Evolutionary conservation across 2,329 filamentous ascomycete species (phyloP).

Genomic region (Thermomyces lanuginosus): DNA sequence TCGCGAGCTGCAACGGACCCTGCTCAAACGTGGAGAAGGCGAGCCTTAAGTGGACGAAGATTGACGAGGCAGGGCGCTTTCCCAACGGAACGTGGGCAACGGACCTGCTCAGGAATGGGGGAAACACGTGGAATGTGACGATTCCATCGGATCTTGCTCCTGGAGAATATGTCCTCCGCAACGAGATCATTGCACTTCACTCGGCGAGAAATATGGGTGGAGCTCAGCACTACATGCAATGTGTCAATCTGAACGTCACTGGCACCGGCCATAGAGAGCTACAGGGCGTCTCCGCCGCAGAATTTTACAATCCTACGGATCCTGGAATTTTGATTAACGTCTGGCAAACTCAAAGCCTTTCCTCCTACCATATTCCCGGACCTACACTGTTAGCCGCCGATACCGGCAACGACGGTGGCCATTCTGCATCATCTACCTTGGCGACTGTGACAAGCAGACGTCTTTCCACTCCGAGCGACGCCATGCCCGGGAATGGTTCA

Average conservation of each 20-base stretch:
- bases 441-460: no score
- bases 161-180: constrained; percentile 39
- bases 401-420: no score
- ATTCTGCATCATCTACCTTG: no score
- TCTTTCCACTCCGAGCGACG: no score
- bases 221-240: constrained; percentile 41
- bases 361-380: constrained; percentile 36
- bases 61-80: constrained; percentile 39
- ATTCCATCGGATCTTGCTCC: constrained; percentile 31
- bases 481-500: no score
- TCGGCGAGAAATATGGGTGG: constrained; percentile 29
- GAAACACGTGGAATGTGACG: constrained; percentile 35
- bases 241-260: constrained; percentile 45
- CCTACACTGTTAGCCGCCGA: constrained; percentile 14
- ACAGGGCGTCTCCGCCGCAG: constrained; percentile 34
- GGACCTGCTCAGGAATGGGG: constrained; percentile 36
- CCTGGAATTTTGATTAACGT: constrained; percentile 45
- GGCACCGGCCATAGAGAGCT: constrained; percentile 35
- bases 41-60: constrained; percentile 47
- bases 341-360: constrained; percentile 32
- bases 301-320: constrained; percentile 42
- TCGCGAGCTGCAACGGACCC: constrained; percentile 43
- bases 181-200: constrained; percentile 41
- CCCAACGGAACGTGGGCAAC: constrained; percentile 39
- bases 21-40: constrained; percentile 39